Conservation (phyloP, 208 protist species). For the Blechomonas ayalai region DNA sequence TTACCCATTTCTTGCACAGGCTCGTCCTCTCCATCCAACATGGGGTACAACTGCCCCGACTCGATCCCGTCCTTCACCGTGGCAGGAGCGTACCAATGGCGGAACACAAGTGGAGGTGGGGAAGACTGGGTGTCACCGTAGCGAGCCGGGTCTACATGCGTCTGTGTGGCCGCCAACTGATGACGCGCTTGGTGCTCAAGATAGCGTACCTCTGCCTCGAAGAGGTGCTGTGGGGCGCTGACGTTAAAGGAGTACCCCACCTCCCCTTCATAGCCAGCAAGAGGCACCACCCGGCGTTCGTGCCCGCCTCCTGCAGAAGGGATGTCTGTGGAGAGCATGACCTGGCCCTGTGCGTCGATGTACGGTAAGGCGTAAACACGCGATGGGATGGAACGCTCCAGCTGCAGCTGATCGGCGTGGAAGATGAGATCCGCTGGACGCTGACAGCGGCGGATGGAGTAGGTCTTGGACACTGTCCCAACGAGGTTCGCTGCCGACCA, state of each 20-base stretch:
- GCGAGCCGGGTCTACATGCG: no score
- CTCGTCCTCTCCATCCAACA: no score
- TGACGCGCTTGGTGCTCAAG: constrained; percentile 17
- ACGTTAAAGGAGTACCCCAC: constrained; percentile 70
- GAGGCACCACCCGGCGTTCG: constrained; percentile 32
- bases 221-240: constrained; percentile 37
- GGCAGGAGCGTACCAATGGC: no score
- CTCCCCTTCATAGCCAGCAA: constrained; percentile 40
- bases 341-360: constrained; percentile 2
- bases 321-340: neutral
- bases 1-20: no score
- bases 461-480: constrained; percentile 50
- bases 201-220: constrained; percentile 35
- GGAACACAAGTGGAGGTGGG: no score
- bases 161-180: constrained; percentile 33
- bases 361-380: constrained; percentile 24
- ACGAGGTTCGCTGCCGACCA: constrained; percentile 64
- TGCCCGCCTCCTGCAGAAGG: neutral
- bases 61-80: no score
- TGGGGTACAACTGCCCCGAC: no score
- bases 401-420: constrained; percentile 28
- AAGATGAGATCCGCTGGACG: constrained; percentile 57
- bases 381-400: constrained; percentile 4
- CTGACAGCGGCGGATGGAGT: constrained; percentile 75
- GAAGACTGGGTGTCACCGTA: no score